Conservation (phyloP, 495 filamentous ascomycete genomes). For the Neurospora africana region DNA sequence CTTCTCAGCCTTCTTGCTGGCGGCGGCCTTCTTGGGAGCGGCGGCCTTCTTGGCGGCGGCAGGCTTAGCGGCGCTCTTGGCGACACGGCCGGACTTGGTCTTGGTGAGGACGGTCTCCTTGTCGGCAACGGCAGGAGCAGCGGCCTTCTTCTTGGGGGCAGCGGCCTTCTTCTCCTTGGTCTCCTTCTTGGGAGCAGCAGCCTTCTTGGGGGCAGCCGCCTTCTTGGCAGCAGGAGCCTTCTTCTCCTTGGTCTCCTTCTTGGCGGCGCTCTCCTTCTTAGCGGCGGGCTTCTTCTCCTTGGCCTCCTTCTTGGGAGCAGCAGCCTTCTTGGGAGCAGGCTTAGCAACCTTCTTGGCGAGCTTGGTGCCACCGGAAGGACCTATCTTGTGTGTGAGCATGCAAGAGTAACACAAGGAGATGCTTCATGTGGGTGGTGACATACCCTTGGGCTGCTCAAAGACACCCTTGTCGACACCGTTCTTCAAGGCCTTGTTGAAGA, state of each 20-base stretch:
- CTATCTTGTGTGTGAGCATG: conserved; percentile 34
- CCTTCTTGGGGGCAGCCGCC: conserved; percentile 29
- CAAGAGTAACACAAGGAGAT: neutral
- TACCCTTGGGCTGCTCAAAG: conserved; percentile 94
- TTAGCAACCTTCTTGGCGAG: conserved; percentile 71
- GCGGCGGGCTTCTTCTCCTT: conserved; percentile 30
- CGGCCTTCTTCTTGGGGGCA: conserved; percentile 37
- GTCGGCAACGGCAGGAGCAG: conserved; percentile 32
- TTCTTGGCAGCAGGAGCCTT: neutral
- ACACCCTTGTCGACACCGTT: conserved; percentile 79
- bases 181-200: conserved; percentile 25
- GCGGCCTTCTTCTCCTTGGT: conserved; percentile 34
- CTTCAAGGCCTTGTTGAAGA: conserved; percentile 90
- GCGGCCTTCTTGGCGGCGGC: conserved; percentile 57
- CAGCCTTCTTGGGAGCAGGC: conserved; percentile 28
- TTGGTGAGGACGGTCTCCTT: conserved; percentile 57
- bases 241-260: conserved; percentile 20
- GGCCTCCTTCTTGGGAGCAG: conserved; percentile 30
- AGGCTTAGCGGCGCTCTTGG: conserved; percentile 51
- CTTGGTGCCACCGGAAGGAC: conserved; percentile 90
- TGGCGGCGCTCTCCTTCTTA: conserved; percentile 25
- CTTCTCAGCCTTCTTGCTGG: conserved; percentile 26
- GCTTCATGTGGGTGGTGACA: conserved; percentile 17
- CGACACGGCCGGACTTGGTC: conserved; percentile 86
- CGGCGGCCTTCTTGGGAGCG: conserved; percentile 50